Base-by-base conservation (phyloP, 306 rosid genomes). In the Parietaria judaica region DNA sequence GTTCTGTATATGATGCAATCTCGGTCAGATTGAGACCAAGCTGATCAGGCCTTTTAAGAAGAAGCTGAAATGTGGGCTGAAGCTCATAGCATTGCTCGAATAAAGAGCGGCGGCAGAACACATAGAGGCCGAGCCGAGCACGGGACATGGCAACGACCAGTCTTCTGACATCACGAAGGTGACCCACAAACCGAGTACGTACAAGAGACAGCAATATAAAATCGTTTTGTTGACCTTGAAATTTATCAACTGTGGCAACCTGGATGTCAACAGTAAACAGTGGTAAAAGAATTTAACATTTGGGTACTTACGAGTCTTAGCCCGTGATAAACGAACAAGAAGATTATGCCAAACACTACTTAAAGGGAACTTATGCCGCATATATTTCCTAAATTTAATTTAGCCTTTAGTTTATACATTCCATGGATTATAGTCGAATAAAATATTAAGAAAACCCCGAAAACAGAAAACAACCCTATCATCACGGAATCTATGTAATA, bases 201-300 rank as follows among this genome's bases (percentile, higher is more conserved):
- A 84, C 96, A 56, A 92, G 95, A 53, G 96, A 92, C 43, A 92
- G 81, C 84, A 92, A 57, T 75, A 86, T 88, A 78, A 75, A 92
- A 84, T 92, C 99, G 74, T 92, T 92, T 71, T 92, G 99, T 81
- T 92, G 99, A 72, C 99, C 99, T 84, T 92, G 99, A 84, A 92
- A 92, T 71, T 92, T 92, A 72, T 92, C 99, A 17, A 88, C 99
- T 14, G 94, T 92, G 10, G 99, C 68, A 70, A 92, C 92, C 99
- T 92, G 77, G 56, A 56, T 58, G 49, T 70, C 66, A 64, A 37
- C 7, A 3, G 57, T 41, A 41, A 41, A 41, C 45, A 41, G 45
- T 41, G 45, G 1, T 41, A 41, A 8, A 5, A 8, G 45, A 41
- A 41, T 41, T 23, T 23, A 23, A 23, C 1, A 23, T 23, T 2